Evolutionary conservation across 2,329 filamentous ascomycete genomes (phyloP), one percentile per base, ranked within the genome.

Genomic region (Nigrospora osmanthi): DNA sequence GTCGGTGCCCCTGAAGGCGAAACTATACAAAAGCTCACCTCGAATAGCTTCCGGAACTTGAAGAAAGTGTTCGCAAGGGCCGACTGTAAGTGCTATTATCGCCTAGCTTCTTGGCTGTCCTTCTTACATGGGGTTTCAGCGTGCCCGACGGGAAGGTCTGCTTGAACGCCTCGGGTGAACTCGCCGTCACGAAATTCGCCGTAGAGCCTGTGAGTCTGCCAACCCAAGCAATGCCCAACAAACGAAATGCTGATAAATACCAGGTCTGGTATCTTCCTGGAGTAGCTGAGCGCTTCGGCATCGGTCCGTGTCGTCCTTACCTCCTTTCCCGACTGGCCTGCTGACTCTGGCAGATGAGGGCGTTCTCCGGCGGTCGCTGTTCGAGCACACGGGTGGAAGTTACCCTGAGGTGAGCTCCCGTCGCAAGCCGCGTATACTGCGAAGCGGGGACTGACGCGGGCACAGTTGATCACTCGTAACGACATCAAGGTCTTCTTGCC

Each of bases 401-500:
- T 98, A 95, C 65, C 93, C 93, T 2, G 93, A 98, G 66, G 76
- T 76, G 59, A 36, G 41, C 23, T 30, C 31, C 6, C 35, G 14
- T 32, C 14, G 9, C 14, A 37, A 14, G 9, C 12, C 19, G n/a
- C 17, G 19, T 16, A 38, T n/a, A 32, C 13, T 19, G 28, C n/a
- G 30, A 16, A 7, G 35, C 33, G n/a, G 12, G 6, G 17, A 23
- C n/a, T 16, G 32, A 43, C 42, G 33, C 31, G n/a, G 15, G 44
- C 32, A 33, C 12, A 80, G 72, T 75, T 97, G 49, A 96, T 98
- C 61, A 98, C 93, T 14, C 81, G 93, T 46, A 82, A 83, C 38
- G 93, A 97, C 60, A 90, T 97, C 67, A 97, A 98, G 68, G 71
- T 95, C 38, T 98, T 97, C 69, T 70, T 97, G 38, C 93, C 93